phyloP scores from a whole-genome alignment of 192 early-diverging fungal species.

The Cetraspora pellucida region DNA sequence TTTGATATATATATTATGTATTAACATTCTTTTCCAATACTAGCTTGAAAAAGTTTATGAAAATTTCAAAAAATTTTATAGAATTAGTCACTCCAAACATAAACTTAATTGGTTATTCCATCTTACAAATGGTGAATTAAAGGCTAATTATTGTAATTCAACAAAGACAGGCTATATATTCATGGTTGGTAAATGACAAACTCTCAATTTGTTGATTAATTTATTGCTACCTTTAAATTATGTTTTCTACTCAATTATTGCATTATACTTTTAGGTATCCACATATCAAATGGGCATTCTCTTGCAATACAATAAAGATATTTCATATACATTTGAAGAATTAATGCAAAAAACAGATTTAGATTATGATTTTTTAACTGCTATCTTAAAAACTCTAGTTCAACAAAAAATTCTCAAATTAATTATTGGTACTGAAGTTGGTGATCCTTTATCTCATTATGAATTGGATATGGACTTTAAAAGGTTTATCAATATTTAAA shows the following conservation, averaged over 20 bases:
- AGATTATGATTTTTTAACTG: constrained; percentile 56
- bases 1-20: neutral
- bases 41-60: constrained; percentile 82
- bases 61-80: constrained; percentile 84
- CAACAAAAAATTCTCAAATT: constrained; percentile 79
- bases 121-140: constrained; percentile 87
- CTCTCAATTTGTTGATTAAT: neutral
- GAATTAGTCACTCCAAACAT: constrained; percentile 83
- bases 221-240: too few species aligned
- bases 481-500: constrained; percentile 41
- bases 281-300: constrained; percentile 94
- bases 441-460: constrained; percentile 61
- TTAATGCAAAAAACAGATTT: constrained; percentile 73
- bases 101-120: constrained; percentile 96
- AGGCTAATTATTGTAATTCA: constrained; percentile 80
- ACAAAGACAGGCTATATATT: constrained; percentile 77
- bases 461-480: constrained; percentile 80
- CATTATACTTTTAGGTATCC: constrained; percentile 62
- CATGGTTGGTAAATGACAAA: constrained; percentile 48
- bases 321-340: constrained; percentile 77
- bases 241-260: too few species aligned
- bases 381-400: constrained; percentile 74
- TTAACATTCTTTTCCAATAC: neutral
- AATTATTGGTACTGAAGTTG: constrained; percentile 53
- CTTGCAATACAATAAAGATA: constrained; percentile 82